Evolutionary conservation across 768 basidiomycete species (phyloP).

Genomic region (Crassisporium funariophilum): DNA sequence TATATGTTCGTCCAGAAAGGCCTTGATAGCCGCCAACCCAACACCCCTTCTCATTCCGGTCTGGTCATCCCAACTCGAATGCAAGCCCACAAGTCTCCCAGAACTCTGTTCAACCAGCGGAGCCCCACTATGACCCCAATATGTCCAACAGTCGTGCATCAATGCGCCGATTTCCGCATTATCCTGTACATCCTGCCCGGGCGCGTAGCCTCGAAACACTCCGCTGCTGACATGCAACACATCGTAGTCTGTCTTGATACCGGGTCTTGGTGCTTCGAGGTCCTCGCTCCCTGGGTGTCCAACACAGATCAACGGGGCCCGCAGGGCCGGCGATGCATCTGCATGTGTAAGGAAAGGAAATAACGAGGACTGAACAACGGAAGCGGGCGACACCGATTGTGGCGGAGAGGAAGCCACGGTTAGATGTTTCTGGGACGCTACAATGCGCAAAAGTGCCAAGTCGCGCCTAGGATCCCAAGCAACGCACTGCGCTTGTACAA

Average conservation of each 20-base stretch:
- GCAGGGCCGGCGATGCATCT: not conserved
- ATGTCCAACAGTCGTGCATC: conserved; percentile 9
- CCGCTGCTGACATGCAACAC: conserved; percentile 6
- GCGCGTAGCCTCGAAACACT: not conserved
- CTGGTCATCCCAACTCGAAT: conserved; percentile 8
- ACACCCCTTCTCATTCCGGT: conserved; percentile 9
- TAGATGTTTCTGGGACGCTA: not conserved
- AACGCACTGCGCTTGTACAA: conserved; percentile 2
- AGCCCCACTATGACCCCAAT: conserved; percentile 8
- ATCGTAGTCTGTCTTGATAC: conserved; percentile 6
- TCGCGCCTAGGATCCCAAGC: conserved; percentile 7
- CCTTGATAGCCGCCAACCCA: conserved; percentile 2
- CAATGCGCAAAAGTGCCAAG: conserved; percentile 4
- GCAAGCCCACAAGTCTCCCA: conserved; percentile 1
- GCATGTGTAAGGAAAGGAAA: not conserved
- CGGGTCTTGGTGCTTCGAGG: conserved; percentile 1
- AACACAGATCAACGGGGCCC: not conserved
- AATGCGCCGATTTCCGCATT: conserved; percentile 6
- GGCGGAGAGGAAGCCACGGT: not conserved
- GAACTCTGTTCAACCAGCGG: conserved; percentile 4
- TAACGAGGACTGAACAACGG: not conserved
- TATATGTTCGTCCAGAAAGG: not conserved
- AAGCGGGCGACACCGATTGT: not conserved
- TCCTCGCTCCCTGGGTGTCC: conserved; percentile 8
- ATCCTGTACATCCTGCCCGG: conserved; percentile 4